A percentile compares a stretch with the other conserved stretches of the same genome.
Evolutionary conservation across 2,329 filamentous ascomycete genomes (phyloP).

Genomic region (Nemania serpens): DNA sequence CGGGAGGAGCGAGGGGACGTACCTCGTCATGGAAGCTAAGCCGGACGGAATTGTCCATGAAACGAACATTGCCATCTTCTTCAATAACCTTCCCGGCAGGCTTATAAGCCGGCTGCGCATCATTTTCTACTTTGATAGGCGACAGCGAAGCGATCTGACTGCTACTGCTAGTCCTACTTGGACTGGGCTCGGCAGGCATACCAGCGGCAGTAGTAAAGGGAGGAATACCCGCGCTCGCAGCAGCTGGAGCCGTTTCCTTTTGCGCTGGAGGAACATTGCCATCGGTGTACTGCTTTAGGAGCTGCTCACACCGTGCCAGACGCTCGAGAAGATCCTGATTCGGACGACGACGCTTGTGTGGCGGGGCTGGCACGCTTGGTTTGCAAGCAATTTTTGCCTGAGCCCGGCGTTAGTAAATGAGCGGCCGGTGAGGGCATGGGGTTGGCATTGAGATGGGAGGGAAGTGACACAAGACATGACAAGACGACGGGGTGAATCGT

Average conservation of each 20-base stretch:
- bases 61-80: conserved; percentile 28
- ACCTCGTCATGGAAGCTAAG: conserved; percentile 30
- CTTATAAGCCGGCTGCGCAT: not conserved
- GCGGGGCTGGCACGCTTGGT: conserved; percentile 25
- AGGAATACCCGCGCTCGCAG: not conserved
- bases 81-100: conserved; percentile 25
- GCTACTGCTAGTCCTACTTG: conserved; percentile 1
- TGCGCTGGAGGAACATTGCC: conserved; percentile 16
- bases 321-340: conserved; percentile 32
- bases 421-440: not conserved
- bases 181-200: not conserved
- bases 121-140: conserved; percentile 1
- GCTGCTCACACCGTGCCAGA: conserved; percentile 29
- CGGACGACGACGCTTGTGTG: conserved; percentile 29
- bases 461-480: not conserved
- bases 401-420: conserved; percentile 9
- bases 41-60: conserved; percentile 29
- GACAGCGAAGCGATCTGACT: conserved; percentile 1
- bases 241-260: not conserved
- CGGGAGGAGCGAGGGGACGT: not conserved
- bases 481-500: not conserved
- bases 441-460: not conserved
- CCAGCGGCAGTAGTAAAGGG: not conserved
- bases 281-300: conserved; percentile 29
- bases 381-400: conserved; percentile 31